Conservation (phyloP, 768 basidiomycete species). For the Cyclocybe aegerita region DNA sequence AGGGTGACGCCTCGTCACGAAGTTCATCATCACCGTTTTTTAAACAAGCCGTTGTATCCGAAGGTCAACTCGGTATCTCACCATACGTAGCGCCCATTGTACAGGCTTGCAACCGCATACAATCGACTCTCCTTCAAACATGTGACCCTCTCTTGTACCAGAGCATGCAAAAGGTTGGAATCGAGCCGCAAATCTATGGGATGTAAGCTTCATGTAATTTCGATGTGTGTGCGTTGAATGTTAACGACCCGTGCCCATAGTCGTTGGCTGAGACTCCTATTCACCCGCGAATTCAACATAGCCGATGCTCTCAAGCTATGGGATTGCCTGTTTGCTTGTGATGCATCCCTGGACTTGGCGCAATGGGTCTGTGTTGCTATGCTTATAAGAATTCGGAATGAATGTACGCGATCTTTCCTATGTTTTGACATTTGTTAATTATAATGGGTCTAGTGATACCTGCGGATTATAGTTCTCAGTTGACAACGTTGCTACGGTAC, state of each 20-base stretch:
- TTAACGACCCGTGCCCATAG: conserved; percentile 35
- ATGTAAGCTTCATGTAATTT: conserved; percentile 61
- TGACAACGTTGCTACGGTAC: conserved; percentile 86
- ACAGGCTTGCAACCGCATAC: conserved; percentile 76
- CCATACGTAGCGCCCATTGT: conserved; percentile 86
- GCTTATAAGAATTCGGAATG: conserved; percentile 91
- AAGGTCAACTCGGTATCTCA: conserved; percentile 49
- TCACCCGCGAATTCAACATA: conserved; percentile 90
- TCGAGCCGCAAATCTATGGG: conserved; percentile 97
- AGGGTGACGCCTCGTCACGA: conserved; percentile 3
- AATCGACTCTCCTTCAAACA: conserved; percentile 66
- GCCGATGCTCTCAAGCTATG: conserved; percentile 83
- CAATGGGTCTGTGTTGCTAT: conserved; percentile 92
- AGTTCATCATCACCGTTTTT: conserved; percentile 34
- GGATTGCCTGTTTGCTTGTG: conserved; percentile 93
- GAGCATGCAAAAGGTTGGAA: conserved; percentile 72
- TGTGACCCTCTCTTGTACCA: conserved; percentile 82
- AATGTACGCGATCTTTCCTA: conserved; percentile 52
- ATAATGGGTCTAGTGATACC: conserved; percentile 61
- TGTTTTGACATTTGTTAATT: conserved; percentile 12
- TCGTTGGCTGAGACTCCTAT: conserved; percentile 91
- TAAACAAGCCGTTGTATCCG: conserved; percentile 43
- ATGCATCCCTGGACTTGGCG: conserved; percentile 73
- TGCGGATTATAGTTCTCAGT: conserved; percentile 82
- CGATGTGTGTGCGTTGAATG: neutral